Base-by-base conservation (phyloP, 1,284 basidiomycete species). In the Retiboletus flavoniger region DNA sequence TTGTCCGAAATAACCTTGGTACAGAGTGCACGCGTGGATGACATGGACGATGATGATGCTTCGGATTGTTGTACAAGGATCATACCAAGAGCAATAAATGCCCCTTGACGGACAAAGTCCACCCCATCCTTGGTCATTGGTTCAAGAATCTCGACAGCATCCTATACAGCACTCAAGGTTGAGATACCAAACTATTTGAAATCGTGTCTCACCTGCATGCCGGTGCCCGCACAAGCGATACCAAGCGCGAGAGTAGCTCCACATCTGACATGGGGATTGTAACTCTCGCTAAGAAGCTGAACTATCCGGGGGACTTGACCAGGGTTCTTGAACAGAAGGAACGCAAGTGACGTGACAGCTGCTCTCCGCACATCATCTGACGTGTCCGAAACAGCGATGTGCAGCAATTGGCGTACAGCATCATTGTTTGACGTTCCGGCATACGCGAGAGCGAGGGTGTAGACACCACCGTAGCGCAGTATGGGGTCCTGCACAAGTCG, bases 51-150 rank as follows among this genome's bases (percentile, higher is more conserved):
- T 6, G 89, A 88, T 4, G 90, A 87, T 0, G 89, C 86, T 69
- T 97, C 95, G 34, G 93, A 94, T 69, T 96, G 94, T 67, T 98
- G 91, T 45, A 98, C 92, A 39, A 98, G 85, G 60, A 98, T 84
- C 93, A 98, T 95, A 28, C 95, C 93, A 47, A 98, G 82, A 7
- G 95, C 88, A 60, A 96, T 87, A 73, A 95, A 93, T 4, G 95
- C 95, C n/a, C 95, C 95, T 74, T 98, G 95, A 24, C 95, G 89
- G 51, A 98, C 95, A 68, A 97, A 98, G 73, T 98, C 95, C 45
- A 97, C 91, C 24, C 94, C 87, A 64, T 98, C 95, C 67, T 91
- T 95, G 21, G 93, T 96, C 89, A 98, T 93, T 7, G 95, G 95
- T 72, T 97, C 93, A 53, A 98, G 77, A 59, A 98, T 91, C 61